Percentiles rank a stretch among this genome's conserved stretches.
Conservation (phyloP, 768 basidiomycete species). For the Trametes punicea region DNA sequence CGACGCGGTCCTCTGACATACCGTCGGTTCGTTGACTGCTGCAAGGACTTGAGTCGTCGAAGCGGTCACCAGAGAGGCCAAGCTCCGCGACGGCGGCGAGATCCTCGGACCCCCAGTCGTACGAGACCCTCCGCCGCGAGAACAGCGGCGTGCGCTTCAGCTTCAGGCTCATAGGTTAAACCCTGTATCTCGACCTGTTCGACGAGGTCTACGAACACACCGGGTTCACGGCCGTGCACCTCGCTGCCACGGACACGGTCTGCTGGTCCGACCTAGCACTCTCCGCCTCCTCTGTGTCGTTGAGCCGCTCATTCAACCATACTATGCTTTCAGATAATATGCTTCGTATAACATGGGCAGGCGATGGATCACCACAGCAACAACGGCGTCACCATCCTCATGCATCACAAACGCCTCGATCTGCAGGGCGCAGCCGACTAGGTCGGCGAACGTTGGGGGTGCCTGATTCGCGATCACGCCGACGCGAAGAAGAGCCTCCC, state of each 20-base stretch:
- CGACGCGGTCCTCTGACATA: constrained; percentile 43
- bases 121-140: constrained; percentile 58
- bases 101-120: constrained; percentile 54
- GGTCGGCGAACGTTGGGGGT: constrained; percentile 48
- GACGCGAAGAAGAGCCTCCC: constrained; percentile 43
- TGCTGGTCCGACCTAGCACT: constrained; percentile 65
- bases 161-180: constrained; percentile 60
- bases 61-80: constrained; percentile 55
- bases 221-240: constrained; percentile 50
- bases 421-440: constrained; percentile 60
- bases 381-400: constrained; percentile 67
- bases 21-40: constrained; percentile 49
- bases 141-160: constrained; percentile 66
- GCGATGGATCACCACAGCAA: constrained; percentile 60
- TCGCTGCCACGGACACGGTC: constrained; percentile 60
- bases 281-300: not conserved
- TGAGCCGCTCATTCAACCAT: too few relatives aligned
- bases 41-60: constrained; percentile 55
- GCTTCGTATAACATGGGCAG: constrained; percentile 66
- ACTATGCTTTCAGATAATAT: not conserved
- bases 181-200: constrained; percentile 58
- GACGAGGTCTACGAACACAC: constrained; percentile 59
- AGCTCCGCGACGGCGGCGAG: constrained; percentile 52
- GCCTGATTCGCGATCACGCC: constrained; percentile 49
- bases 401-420: constrained; percentile 49